Evolutionary conservation across 2,329 filamentous ascomycete genomes (phyloP).

Genomic region (Fusarium kyushuense): DNA sequence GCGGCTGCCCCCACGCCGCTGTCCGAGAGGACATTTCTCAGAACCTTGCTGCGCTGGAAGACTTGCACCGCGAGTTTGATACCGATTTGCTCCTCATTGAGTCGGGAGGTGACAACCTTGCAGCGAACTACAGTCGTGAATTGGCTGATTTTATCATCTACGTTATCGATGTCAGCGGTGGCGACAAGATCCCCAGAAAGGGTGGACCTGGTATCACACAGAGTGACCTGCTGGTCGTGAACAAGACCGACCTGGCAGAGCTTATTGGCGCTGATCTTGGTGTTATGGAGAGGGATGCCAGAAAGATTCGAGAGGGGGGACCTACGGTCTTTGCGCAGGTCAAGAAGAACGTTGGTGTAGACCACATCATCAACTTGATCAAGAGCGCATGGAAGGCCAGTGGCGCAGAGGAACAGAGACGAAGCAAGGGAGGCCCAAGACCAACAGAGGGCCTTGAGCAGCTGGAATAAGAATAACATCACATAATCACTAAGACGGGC

Average conservation of each 20-base stretch:
- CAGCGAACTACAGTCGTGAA: slow-evolving; percentile 95
- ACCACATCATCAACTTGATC: slow-evolving; percentile 89
- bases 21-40: slow-evolving; percentile 96
- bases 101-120: slow-evolving; percentile 94
- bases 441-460: slow-evolving; percentile 68
- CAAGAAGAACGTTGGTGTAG: slow-evolving; percentile 88
- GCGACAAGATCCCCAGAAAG: slow-evolving; percentile 96
- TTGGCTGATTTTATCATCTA: slow-evolving; percentile 98
- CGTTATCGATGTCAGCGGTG: slow-evolving; percentile 95
- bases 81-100: slow-evolving; percentile 92
- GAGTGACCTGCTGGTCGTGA: slow-evolving; percentile 91
- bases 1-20: slow-evolving; percentile 95
- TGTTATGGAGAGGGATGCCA: slow-evolving; percentile 94
- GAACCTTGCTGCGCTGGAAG: slow-evolving; percentile 92
- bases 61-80: slow-evolving; percentile 83
- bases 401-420: slow-evolving; percentile 75
- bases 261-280: slow-evolving; percentile 88
- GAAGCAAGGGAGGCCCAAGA: slow-evolving; percentile 66
- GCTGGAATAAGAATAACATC: slow-evolving; percentile 46
- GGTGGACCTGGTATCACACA: slow-evolving; percentile 97
- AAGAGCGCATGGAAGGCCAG: slow-evolving; percentile 92
- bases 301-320: slow-evolving; percentile 94
- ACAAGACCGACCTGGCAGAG: slow-evolving; percentile 96
- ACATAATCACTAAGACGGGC: slow-evolving; percentile 2
- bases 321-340: slow-evolving; percentile 97